Base-by-base conservation (phyloP, 139 green algal genomes). In the Chlamydomonas sp. region DNA sequence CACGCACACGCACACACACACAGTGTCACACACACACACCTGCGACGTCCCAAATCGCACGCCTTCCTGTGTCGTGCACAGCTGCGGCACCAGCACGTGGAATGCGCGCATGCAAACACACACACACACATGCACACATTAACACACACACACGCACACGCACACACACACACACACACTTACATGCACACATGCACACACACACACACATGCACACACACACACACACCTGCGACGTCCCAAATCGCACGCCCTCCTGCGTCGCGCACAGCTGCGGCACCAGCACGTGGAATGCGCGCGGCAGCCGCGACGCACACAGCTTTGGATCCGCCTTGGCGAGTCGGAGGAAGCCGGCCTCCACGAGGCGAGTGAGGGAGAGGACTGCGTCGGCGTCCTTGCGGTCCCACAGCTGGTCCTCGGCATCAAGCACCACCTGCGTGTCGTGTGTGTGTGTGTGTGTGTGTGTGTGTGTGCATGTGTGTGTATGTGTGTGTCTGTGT, bases 171-270 rank as follows among this genome's bases (percentile, higher is more conserved):
- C n/a, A n/a, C n/a, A n/a, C n/a, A n/a, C n/a, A n/a, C n/a, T n/a
- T n/a, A n/a, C n/a, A n/a, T n/a, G n/a, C n/a, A n/a, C n/a, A n/a
- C n/a, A n/a, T n/a, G 22, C 20, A 57, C 20, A 57, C 47, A 57
- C 20, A 57, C 47, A 57, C 20, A 22, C 47, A 57, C 47, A 57
- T 57, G 47, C 16, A 57, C 20, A 16, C n/a, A 64, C 13, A 13
- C 54, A n/a, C 16, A 26, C 69, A 1, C 36, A 77, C 72, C 72
- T 78, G 64, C 6, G 71, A 67, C 0, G 85, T 77, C 5, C 77
- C 83, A 64, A 82, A 81, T 6, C 84, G 79, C 59, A 97, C 89
- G 1, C 81, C 84, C 22, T 96, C 92, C 38, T 90, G 84, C 74
- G 91, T 85, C 2, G 86, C 86, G 1, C 35, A 69, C 58, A 96